Evolutionary conservation across 306 rosid species (phyloP), one percentile per base, ranked within the genome.

Genomic region (Mimosa pudica): DNA sequence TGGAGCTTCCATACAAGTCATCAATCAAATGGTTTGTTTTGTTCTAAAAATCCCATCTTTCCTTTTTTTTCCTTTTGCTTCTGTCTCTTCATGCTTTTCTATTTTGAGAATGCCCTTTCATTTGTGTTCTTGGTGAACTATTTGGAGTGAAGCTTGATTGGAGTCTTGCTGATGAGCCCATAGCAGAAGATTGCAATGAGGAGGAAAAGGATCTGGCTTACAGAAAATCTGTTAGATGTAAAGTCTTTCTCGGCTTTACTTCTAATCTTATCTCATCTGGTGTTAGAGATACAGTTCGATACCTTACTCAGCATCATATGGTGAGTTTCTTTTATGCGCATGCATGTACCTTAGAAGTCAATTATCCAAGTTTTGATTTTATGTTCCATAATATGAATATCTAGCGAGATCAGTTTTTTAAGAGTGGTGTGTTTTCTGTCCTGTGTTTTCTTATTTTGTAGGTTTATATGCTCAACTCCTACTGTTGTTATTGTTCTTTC

Each of bases 191-290:
- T 81, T 92, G 90, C 74, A 14, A 61, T n/a, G 88, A 84, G 30
- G 85, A 83, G 73, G 96, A 90, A 78, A 87, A 69, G 75, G 93
- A 86, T 82, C 61, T 68, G 70, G 70, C 81, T 13, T 85, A 85
- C 81, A 62, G 96, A 73, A 83, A 88, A 74, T 85, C 85, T 36
- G 89, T 86, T 4, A 87, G 80, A 9, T 93, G 97, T 81, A 95
- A 95, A 75, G 90, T 95, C 49, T 95, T 95, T 81, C 81, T 95
- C 77, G 98, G 98, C 41, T 95, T 95, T 80, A 95, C 98, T 76
- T 95, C 99, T 33, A 95, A 95, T 86, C 94, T 95, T 49, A 86
- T 93, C 66, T 95, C 98, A 6, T 95, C 99, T 54, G 98, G 98
- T 77, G 90, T 95, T 73, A 89, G 99, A 82, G 99, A 95, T 42